Percentiles rank a stretch among this genome's conserved stretches.
These are phyloP conservation scores for Corrigiola litoralis DNA, from an alignment of 179 eudicot genomes.

Conservation along the genomic window DNA sequence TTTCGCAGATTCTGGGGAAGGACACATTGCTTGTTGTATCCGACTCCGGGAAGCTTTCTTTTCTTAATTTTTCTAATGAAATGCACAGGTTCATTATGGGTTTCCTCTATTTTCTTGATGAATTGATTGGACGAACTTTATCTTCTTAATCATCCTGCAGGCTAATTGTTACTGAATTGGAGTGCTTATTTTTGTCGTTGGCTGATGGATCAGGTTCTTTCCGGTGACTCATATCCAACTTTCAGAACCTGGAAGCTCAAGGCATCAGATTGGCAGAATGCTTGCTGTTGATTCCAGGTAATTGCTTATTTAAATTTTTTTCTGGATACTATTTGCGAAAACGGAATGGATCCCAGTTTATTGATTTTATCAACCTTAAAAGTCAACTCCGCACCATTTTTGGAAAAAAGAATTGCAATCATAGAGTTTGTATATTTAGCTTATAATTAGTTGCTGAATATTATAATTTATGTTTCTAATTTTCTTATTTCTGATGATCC, in stretches of 20 bases:
- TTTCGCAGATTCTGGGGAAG: conserved; percentile 57
- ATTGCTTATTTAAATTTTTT: conserved; percentile 19
- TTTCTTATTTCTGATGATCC: no score
- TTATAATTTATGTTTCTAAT: no score
- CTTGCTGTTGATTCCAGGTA: conserved; percentile 80
- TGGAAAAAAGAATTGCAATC: no score
- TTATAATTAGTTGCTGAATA: no score
- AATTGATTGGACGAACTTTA: not conserved
- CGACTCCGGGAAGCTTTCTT: conserved; percentile 94
- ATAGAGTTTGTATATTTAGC: no score
- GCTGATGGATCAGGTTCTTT: conserved; percentile 56
- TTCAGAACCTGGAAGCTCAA: conserved; percentile 75
- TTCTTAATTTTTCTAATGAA: conserved; percentile 77
- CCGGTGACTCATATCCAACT: conserved; percentile 77
- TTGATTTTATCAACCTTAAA: no score
- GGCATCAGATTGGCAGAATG: conserved; percentile 82
- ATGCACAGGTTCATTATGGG: conserved; percentile 68
- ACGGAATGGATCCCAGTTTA: no score
- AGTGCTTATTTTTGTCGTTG: conserved; percentile 15
- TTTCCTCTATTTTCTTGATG: conserved; percentile 4
- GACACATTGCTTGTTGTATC: conserved; percentile 77
- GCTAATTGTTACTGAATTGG: not conserved
- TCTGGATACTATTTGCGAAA: no score
- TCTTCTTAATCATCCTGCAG: not conserved
- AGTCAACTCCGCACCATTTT: no score